Percentiles rank a stretch among this genome's conserved stretches.
These are phyloP conservation scores for Linanthus parryae DNA, from an alignment of 148 eudicot species.

Conservation along the genomic window DNA sequence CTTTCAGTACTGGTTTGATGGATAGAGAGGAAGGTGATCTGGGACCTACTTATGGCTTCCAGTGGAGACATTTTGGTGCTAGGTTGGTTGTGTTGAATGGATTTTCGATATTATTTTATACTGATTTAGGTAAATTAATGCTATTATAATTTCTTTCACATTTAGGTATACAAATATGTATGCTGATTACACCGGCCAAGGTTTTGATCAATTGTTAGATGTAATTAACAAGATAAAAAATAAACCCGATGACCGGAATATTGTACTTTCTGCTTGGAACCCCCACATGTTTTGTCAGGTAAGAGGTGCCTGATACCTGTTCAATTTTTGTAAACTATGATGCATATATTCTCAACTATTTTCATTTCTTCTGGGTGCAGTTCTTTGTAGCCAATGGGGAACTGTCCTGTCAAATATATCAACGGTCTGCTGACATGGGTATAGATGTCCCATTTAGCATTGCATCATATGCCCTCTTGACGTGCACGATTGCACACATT, in stretches of 20 bases:
- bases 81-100: slow-evolving; percentile 39
- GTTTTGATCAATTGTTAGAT: slow-evolving; percentile 82
- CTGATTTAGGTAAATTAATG: too few relatives aligned
- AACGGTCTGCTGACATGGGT: slow-evolving; percentile 98
- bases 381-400: slow-evolving; percentile 91
- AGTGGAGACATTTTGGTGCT: slow-evolving; percentile 97
- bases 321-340: too few relatives aligned
- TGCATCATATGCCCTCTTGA: slow-evolving; percentile 81
- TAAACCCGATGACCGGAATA: slow-evolving; percentile 86
- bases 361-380: slow-evolving; percentile 29
- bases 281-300: slow-evolving; percentile 96
- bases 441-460: slow-evolving; percentile 95
- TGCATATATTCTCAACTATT: slow-evolving; percentile 4
- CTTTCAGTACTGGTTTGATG: slow-evolving; percentile 68
- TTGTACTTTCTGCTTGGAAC: slow-evolving; percentile 94
- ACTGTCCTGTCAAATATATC: slow-evolving; percentile 94
- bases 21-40: slow-evolving; percentile 95
- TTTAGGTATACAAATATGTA: slow-evolving; percentile 85
- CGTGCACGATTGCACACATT: slow-evolving; percentile 96
- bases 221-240: slow-evolving; percentile 79
- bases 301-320: not conserved
- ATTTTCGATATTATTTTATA: slow-evolving; percentile 1
- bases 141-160: not conserved
- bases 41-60: slow-evolving; percentile 96
- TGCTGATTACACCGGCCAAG: slow-evolving; percentile 88